Base-by-base conservation (phyloP, 495 filamentous ascomycete genomes). In the Penicillium maclennaniae region DNA sequence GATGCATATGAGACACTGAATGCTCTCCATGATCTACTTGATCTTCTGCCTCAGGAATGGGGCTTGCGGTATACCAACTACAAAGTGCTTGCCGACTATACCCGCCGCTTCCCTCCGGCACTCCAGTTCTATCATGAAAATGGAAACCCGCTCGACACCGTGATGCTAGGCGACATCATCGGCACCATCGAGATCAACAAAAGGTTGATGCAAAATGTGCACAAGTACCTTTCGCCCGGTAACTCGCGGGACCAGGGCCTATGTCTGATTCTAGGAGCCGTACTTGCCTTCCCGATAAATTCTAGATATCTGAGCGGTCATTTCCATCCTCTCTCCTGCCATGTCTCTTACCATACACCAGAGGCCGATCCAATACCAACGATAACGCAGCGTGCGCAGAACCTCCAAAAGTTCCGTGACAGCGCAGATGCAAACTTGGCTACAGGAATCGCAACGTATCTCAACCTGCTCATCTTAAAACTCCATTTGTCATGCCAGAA, bases 41-140 rank as follows among this genome's bases (percentile, higher is more conserved):
- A 53, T 9, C 28, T 49, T 39, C 26, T 58, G 21, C 49, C 55
- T 7, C 60, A 43, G 36, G 57, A 62, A 57, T 66, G 62, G 62
- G 62, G 62, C 21, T 39, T 60, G 31, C 56, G 62, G 21, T 66
- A 60, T 36, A 50, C 54, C 16, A 54, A 59, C n/a, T 62, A 59
- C 43, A 58, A 55, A 28, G 46, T 53, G 14, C 51, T 62, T 0
- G 57, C 58, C 37, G 60, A 66, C 31, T 60, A 52, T 46, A 63
- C 51, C 28, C 52, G 62, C 36, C 62, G 62, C 27, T 60, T 47
- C 15, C 60, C 60, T 8, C 60, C 62, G 20, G 17, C 20, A 6
- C 27, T 63, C 5, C 62, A 45, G 23, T 66, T 63, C 42, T 62
- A 66, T 34, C 62, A 63, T 38, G 62, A 66, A 41, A 40, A 38